phyloP scores from a whole-genome alignment of 495 filamentous ascomycete genomes.

The Annulohypoxylon bovei region DNA sequence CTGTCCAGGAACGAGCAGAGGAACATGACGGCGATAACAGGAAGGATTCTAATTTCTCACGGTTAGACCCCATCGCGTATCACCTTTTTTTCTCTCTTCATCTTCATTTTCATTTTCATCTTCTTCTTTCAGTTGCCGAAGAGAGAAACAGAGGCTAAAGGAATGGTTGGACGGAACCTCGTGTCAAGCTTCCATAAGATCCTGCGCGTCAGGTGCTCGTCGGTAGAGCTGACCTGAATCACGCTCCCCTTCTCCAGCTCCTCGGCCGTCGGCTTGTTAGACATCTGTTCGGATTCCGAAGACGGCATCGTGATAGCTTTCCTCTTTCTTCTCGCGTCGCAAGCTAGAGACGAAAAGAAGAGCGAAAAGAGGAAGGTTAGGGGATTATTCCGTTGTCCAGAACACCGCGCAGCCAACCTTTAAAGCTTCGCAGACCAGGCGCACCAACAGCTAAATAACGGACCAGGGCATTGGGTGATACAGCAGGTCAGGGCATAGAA shows the following conservation, averaged over 20 bases:
- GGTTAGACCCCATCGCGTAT: slow-evolving; percentile 5
- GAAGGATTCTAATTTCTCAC: slow-evolving; percentile 53
- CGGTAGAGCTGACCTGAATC: slow-evolving; percentile 26
- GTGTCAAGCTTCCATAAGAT: slow-evolving; percentile 65
- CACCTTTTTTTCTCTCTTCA: background rate
- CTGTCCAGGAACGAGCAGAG: slow-evolving; percentile 78
- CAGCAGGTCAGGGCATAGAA: background rate
- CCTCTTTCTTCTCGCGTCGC: slow-evolving; percentile 9
- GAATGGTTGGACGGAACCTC: slow-evolving; percentile 50
- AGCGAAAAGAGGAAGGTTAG: slow-evolving; percentile 15
- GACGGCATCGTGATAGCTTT: slow-evolving; percentile 29
- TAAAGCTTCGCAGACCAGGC: slow-evolving; percentile 24
- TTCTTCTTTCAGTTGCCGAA: background rate
- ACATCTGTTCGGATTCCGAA: slow-evolving; percentile 29
- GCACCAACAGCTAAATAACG: slow-evolving; percentile 21
- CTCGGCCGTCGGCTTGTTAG: slow-evolving; percentile 38
- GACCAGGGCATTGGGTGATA: background rate
- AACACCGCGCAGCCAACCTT: slow-evolving; percentile 18
- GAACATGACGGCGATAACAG: slow-evolving; percentile 59
- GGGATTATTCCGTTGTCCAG: slow-evolving; percentile 1
- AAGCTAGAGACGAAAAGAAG: slow-evolving; percentile 2
- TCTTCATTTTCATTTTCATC: background rate
- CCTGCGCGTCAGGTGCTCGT: slow-evolving; percentile 48
- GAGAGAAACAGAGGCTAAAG: background rate
- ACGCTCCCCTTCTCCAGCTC: slow-evolving; percentile 36